phyloP scores from a whole-genome alignment of 805 yeast genomes.

The Candida stauntonica region DNA sequence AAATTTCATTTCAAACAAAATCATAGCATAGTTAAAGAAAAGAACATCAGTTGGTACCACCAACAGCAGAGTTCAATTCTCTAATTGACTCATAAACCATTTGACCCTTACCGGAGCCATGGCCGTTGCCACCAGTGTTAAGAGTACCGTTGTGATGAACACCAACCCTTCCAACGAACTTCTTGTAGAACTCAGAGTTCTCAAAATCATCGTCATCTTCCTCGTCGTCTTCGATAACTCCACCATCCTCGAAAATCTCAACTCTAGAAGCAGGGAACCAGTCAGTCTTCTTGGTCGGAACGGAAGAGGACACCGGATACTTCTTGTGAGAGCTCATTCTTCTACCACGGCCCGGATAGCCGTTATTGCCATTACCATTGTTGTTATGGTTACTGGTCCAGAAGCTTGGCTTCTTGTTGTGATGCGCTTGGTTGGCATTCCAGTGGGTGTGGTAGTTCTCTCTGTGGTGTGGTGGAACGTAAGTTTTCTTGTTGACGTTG shows the following conservation, averaged over 20 bases:
- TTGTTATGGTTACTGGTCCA: slow-evolving; percentile 8
- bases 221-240: slow-evolving; percentile 2
- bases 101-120: slow-evolving; percentile 2
- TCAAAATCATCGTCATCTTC: slow-evolving; percentile 25
- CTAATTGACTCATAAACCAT: slow-evolving; percentile 10
- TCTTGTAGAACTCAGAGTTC: slow-evolving; percentile 17
- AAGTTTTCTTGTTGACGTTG: slow-evolving; percentile 23
- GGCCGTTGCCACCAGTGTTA: neutral
- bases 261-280: slow-evolving; percentile 27
- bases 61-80: slow-evolving; percentile 10
- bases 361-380: slow-evolving; percentile 12
- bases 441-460: slow-evolving; percentile 27
- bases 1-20: slow-evolving; percentile 1
- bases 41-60: too few relatives aligned
- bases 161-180: slow-evolving; percentile 24
- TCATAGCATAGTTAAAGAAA: neutral
- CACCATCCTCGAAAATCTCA: slow-evolving; percentile 19
- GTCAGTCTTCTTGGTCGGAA: slow-evolving; percentile 31
- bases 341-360: slow-evolving; percentile 12
- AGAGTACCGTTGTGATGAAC: slow-evolving; percentile 6
- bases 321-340: slow-evolving; percentile 17
- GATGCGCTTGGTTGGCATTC: slow-evolving; percentile 9
- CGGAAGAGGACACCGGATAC: slow-evolving; percentile 31
- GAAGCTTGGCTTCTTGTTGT: slow-evolving; percentile 16
- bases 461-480: slow-evolving; percentile 54